Evolutionary conservation across 225 moss, liverwort and hornwort genomes (phyloP).

Genomic region (Climacium dendroides): DNA sequence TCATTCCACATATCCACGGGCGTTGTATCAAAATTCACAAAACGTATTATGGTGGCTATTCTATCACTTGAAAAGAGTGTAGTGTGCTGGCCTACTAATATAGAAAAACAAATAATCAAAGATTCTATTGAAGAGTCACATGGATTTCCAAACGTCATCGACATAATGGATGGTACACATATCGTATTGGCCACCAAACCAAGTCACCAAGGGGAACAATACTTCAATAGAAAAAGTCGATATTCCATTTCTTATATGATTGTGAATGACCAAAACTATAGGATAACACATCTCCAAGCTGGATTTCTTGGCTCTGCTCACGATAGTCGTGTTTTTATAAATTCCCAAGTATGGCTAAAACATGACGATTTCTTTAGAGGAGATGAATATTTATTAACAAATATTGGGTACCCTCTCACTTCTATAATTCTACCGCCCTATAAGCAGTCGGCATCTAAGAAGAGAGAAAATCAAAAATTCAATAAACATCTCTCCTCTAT

Average conservation of each 20-base stretch:
- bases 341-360: no score
- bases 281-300: background rate
- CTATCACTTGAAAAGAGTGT: background rate
- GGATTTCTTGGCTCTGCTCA: no score
- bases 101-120: background rate
- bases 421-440: no score
- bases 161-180: background rate
- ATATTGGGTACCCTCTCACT: no score
- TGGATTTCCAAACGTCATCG: background rate
- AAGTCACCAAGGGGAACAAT: background rate
- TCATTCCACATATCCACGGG: background rate
- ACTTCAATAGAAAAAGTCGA: fast-evolving
- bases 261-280: no score
- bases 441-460: no score
- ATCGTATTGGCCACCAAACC: background rate
- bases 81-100: background rate
- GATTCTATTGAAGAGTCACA: background rate
- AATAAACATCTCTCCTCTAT: no score
- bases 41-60: background rate
- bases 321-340: no score
- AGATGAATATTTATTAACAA: no score
- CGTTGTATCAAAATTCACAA: background rate
- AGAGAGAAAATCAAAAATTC: no score
- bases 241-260: background rate
- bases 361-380: fast-evolving